Evolutionary conservation across 2,329 filamentous ascomycete species (phyloP), one percentile per base, ranked within the genome.

Genomic region (Orbilia oligospora): DNA sequence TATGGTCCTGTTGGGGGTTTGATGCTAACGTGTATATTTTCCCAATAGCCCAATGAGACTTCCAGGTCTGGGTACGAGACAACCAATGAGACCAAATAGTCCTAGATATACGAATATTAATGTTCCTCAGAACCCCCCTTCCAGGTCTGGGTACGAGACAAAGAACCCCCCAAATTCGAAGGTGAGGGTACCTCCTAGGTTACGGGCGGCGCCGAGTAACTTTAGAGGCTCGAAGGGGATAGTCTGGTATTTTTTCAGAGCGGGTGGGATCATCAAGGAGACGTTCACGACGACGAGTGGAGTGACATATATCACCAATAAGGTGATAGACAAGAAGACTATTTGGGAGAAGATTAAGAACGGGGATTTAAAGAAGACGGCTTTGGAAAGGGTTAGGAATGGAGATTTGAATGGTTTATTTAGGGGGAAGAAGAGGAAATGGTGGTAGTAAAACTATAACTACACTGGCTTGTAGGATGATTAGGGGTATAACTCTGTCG

Each of bases 261-360:
- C 5, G 2, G 24, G 27, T 24, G 24, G 38, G 24, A 44, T 51
- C 14, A 0, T 51, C 27, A 41, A 22, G 8, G 55, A 68, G 30
- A 4, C 33, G 8, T 44, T 68, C 33, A 48, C 44, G 22, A 53
- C 63, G 6, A 14, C 53, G n/a, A n/a, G n/a, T 8, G 71, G 71
- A n/a, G n/a, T 75, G 3, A 53, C 63, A 20, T 58, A 53, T 55
- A 5, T 73, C 5, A 53, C 63, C 18, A 48, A 36, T n/a, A 63
- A 22, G 51, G 24, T 55, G 12, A 9, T 9, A 36, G 33, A 36
- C 4, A n/a, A 55, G 4, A 75, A 55, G 55, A 36, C 18, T 5
- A 8, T 18, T 44, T 75, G 71, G 71, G 36, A 63, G 36, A 51
- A 51, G 51, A 1, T 67, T 27, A 51, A 27, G n/a, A 20, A 10